Evolutionary conservation across 202 grass and related monocot genomes (phyloP), one percentile per base, ranked within the genome.

Genomic region (Eragrostis tef): DNA sequence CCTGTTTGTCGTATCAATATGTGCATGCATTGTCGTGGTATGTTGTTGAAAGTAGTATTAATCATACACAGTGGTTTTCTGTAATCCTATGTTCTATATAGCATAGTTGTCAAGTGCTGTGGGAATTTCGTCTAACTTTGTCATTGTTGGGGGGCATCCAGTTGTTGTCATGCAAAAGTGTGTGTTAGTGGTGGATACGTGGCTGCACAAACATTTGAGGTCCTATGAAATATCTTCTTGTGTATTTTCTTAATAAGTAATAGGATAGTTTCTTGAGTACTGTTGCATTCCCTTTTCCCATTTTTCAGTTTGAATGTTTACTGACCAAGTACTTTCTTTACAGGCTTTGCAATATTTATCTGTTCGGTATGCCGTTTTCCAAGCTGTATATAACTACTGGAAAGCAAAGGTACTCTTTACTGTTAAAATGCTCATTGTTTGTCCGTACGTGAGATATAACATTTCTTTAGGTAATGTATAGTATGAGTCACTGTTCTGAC

Each of bases 311-410:
- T 16, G 19, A 53, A 57, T 83, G 15, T 66, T 71, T 77, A 22
- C 47, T 81, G 65, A 86, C 42, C 16, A 68, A 74, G 25, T 88
- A 13, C 64, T 74, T 79, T 79, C 77, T 88, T 8, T 84, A 44
- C 88, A 96, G 96, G 89, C 93, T 83, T 90, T 99, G 79, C 90
- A 96, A 67, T 90, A 87, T 67, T 69, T 93, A 20, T 92, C 87
- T 87, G 86, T 96, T 78, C 81, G 87, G 34, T 86, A 83, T 85
- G 81, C 83, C 10, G 49, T 96, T 86, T 87, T 91, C 71, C 93
- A 93, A 51, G 88, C 87, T 88, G 89, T 99, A 88, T 99, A 93
- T 96, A 96, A 85, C 68, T 96, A 90, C 79, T 99, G 96, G 96
- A 93, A 92, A 93, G 73, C 75, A 45, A 99, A 99, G 96, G 96